phyloP scores from a whole-genome alignment of 495 filamentous ascomycete species.

The Podospora bellae-mahoneyi region DNA sequence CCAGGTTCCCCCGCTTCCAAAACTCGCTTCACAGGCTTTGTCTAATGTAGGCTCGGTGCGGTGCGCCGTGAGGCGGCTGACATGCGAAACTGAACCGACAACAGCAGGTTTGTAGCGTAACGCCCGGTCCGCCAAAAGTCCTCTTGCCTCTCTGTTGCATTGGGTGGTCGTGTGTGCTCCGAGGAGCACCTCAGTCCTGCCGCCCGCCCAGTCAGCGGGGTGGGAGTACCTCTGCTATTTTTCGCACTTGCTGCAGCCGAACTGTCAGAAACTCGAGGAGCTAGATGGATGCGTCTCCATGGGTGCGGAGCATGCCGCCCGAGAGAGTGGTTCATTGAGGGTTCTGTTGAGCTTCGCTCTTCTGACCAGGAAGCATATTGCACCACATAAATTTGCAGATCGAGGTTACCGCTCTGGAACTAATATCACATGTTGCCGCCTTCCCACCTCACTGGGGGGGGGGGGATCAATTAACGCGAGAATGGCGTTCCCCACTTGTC shows the following conservation, averaged over 20 bases:
- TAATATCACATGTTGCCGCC: neutral
- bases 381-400: neutral
- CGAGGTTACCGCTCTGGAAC: neutral
- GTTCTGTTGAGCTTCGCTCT: neutral
- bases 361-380: too few relatives aligned
- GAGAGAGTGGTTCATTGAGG: neutral
- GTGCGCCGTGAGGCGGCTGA: constrained; percentile 4
- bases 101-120: neutral
- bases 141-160: neutral
- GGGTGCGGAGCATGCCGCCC: neutral
- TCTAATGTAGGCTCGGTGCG: neutral
- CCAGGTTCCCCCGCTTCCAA: neutral
- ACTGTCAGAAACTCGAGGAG: neutral
- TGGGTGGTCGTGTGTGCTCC: neutral
- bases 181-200: too few relatives aligned
- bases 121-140: constrained; percentile 2
- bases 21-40: neutral
- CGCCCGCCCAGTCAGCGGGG: neutral
- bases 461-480: constrained; percentile 8
- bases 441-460: neutral
- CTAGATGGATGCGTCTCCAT: neutral
- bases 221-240: constrained; percentile 16
- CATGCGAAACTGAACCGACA: neutral
- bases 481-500: neutral
- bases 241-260: constrained; percentile 9